These are phyloP conservation scores for Mesotaenium endlicherianum DNA, from an alignment of 139 green algal genomes.

Conservation along the genomic window DNA sequence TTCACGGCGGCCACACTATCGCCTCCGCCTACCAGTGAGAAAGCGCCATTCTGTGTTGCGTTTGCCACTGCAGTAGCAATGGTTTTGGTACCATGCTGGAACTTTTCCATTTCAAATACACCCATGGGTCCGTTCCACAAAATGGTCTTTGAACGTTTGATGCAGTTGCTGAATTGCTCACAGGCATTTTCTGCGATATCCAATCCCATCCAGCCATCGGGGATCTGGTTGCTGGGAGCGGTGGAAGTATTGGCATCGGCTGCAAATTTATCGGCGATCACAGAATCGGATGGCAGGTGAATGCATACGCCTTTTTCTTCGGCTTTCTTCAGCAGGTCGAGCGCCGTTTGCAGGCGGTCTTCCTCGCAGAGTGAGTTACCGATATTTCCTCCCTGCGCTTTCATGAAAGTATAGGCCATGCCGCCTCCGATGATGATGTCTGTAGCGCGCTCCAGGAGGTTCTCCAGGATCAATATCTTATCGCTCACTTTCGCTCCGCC, in stretches of 20 bases:
- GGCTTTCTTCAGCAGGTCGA: constrained; percentile 75
- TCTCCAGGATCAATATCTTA: constrained; percentile 98
- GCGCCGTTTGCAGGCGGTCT: constrained; percentile 94
- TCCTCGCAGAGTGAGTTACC: constrained; percentile 94
- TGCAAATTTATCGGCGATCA: constrained; percentile 93
- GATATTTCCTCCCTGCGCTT: constrained; percentile 59
- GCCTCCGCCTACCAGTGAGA: constrained; percentile 96
- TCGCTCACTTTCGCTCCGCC: constrained; percentile 94
- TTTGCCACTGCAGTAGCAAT: constrained; percentile 84
- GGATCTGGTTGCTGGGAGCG: constrained; percentile 74
- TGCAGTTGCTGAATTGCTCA: constrained; percentile 74
- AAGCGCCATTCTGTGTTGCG: constrained; percentile 60
- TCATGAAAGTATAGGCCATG: background rate
- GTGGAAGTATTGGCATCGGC: constrained; percentile 78
- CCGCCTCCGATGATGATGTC: background rate
- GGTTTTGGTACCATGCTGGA: constrained; percentile 78
- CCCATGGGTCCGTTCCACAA: constrained; percentile 98
- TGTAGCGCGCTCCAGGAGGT: background rate
- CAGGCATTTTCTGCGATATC: constrained; percentile 89
- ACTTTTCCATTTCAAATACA: constrained; percentile 94
- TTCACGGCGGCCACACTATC: constrained; percentile 96
- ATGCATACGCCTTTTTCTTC: constrained; percentile 82
- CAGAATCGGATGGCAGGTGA: constrained; percentile 90
- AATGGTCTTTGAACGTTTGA: constrained; percentile 86
- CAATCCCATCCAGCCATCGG: constrained; percentile 97